Conservation (phyloP, 2,329 filamentous ascomycete species). For the Paraphaeosphaeria minitans region DNA sequence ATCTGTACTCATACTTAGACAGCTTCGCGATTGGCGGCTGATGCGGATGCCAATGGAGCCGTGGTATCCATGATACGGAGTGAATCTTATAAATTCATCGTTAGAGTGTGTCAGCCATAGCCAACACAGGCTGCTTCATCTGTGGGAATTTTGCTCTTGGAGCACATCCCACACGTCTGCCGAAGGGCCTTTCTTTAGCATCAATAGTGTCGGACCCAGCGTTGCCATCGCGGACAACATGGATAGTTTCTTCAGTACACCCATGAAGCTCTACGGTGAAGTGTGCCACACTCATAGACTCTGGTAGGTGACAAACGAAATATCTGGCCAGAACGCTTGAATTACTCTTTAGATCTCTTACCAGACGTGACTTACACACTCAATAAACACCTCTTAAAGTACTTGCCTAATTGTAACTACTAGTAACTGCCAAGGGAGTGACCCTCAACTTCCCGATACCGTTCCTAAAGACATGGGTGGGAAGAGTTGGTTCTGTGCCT, state of each 20-base stretch:
- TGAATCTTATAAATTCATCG: too few relatives aligned
- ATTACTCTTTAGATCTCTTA: neutral
- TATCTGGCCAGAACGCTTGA: neutral
- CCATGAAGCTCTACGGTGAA: neutral
- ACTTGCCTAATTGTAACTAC: neutral
- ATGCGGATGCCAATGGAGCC: neutral
- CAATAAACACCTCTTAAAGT: neutral
- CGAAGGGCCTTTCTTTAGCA: neutral
- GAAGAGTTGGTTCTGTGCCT: neutral
- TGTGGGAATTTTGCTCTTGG: neutral
- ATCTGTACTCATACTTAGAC: neutral
- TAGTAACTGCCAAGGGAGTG: neutral
- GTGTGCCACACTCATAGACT: neutral
- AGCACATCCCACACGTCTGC: neutral
- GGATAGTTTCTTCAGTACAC: neutral
- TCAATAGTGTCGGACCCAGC: neutral
- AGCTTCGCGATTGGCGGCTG: constrained; percentile 1
- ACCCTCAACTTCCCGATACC: neutral
- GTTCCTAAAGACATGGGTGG: neutral
- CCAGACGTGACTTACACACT: neutral
- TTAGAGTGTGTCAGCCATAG: neutral
- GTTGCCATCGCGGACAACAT: neutral
- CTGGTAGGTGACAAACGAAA: neutral
- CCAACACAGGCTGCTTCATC: neutral
- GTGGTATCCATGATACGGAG: neutral